phyloP scores from a whole-genome alignment of 2,329 filamentous ascomycete species.

The Botryotinia convoluta region DNA sequence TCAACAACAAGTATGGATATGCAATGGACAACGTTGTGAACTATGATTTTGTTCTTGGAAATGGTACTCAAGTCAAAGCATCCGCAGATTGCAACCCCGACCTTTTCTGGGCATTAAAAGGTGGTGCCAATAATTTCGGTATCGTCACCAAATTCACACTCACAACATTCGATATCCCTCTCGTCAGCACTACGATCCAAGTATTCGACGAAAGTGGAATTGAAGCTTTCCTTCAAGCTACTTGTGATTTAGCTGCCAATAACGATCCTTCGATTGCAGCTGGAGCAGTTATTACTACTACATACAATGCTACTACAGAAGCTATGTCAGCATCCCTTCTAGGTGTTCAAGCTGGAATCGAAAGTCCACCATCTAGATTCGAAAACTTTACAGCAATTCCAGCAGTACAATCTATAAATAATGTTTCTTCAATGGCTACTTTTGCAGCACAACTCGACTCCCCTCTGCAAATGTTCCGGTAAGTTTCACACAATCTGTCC shows the following conservation, averaged over 20 bases:
- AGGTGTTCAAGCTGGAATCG: constrained; percentile 25
- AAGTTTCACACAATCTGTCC: background rate
- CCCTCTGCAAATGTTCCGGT: constrained; percentile 25
- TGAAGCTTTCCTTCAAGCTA: constrained; percentile 22
- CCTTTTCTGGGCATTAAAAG: constrained; percentile 53
- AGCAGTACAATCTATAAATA: background rate
- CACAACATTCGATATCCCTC: constrained; percentile 30
- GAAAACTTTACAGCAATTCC: constrained; percentile 25
- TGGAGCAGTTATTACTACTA: constrained; percentile 20
- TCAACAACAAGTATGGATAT: constrained; percentile 27
- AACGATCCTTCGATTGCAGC: constrained; percentile 20
- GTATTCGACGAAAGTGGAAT: constrained; percentile 18
- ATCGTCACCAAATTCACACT: constrained; percentile 49
- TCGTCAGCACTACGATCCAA: constrained; percentile 23
- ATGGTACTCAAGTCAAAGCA: constrained; percentile 48
- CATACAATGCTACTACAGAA: constrained; percentile 23
- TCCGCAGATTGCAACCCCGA: constrained; percentile 46
- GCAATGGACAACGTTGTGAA: constrained; percentile 26
- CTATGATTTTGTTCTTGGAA: constrained; percentile 41
- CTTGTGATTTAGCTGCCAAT: constrained; percentile 18
- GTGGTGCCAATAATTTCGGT: constrained; percentile 46
- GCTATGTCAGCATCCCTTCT: constrained; percentile 15
- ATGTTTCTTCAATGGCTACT: constrained; percentile 14
- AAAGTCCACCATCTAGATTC: constrained; percentile 22
- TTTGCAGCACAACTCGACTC: constrained; percentile 22